Base-by-base conservation (phyloP, 2,329 filamentous ascomycete species). In the Aspergillus niger region DNA sequence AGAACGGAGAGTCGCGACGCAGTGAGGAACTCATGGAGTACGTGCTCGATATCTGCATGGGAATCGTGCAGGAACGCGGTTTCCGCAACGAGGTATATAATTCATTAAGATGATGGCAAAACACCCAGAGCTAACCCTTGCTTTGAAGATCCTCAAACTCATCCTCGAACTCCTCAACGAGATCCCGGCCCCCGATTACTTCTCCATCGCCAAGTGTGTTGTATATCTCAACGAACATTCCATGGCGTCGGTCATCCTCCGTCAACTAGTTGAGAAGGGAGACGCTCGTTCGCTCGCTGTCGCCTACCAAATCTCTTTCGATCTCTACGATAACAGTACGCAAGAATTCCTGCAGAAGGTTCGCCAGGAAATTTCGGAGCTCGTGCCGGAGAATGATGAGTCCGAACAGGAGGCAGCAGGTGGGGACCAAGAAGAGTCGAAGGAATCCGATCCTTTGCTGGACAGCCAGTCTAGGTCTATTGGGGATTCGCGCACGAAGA, bases 1-100 rank as follows among this genome's bases (percentile, higher is more conserved):
- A 89, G 73, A 77, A 80, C 39, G 76, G 75, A 3, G 85, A 87
- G 65, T 79, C 77, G 17, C 80, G 81, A 38, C 86, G 89, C 28
- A 89, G 92, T 17, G 93, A 98, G 74, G 94, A 98, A 74, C 80
- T 99, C 59, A 95, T 99, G 89, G 95, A 99, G 69, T 99, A 99
- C 72, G 90, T 95, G 20, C 80, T 99, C 63, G 88, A 93, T 68
- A 96, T 99, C 67, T 97, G 94, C 82, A 96, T 99, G 92, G 93
- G 96, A 63, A 89, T 98, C 62, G 92, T 99, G 17, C 95, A 98
- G 78, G 95, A 99, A 79, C 87, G 94, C 56, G 88, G 89, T 51
- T 86, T 98, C 72, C 88, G 95, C 63, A 88, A 88, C 69, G 85
- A 89, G 79, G 83, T 85, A 78, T 58, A 73, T 67, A 24, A 8